Percentiles rank a stretch among this genome's conserved stretches.
Conservation (phyloP, 495 filamentous ascomycete species). For the Aspergillus bertholletiae region DNA sequence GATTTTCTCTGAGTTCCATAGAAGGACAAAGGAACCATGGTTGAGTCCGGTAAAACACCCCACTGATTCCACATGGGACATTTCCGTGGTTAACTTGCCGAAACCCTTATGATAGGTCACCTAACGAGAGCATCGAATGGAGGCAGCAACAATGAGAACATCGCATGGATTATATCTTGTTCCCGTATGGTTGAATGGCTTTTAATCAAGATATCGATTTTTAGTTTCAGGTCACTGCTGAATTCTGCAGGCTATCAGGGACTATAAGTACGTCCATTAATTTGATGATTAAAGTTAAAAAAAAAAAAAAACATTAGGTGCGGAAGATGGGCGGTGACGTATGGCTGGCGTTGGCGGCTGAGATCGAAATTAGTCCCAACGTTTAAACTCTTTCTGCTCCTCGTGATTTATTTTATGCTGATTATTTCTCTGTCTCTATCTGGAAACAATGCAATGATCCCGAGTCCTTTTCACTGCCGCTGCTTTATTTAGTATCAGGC, state of each 20-base stretch:
- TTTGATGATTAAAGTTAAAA: background rate
- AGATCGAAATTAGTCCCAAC: background rate
- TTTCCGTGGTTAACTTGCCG: background rate
- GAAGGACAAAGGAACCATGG: constrained; percentile 1
- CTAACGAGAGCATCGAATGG: background rate
- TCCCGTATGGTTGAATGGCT: too few species aligned
- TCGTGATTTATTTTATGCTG: constrained; percentile 1
- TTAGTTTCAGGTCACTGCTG: too few species aligned
- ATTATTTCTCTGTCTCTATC: background rate
- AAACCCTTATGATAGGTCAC: background rate
- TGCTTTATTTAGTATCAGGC: background rate
- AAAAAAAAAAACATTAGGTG: background rate
- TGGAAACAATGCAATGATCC: background rate
- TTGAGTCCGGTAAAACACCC: background rate
- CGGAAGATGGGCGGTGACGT: background rate
- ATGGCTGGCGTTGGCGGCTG: background rate
- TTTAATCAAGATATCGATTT: too few species aligned
- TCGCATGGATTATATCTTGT: background rate
- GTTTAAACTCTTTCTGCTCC: background rate
- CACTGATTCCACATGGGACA: background rate
- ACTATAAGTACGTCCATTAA: too few species aligned
- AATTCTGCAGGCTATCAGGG: too few species aligned
- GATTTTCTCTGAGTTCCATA: constrained; percentile 7
- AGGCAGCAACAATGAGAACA: background rate
- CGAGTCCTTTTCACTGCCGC: background rate